Base-by-base conservation (phyloP, 2,329 filamentous ascomycete genomes). In the Talaromyces sp. region DNA sequence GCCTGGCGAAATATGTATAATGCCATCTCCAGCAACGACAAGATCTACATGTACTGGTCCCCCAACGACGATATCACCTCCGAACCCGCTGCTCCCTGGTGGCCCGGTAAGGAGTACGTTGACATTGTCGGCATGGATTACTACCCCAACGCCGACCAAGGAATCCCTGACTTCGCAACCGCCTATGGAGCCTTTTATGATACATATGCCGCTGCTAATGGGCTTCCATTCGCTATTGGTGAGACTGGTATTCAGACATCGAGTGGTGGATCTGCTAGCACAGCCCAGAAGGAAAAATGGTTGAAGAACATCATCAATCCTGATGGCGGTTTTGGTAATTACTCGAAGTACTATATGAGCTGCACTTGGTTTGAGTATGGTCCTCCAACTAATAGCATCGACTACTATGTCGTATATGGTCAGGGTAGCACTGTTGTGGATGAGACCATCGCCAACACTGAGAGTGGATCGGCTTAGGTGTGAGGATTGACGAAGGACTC, bases 311-410 rank as follows among this genome's bases (percentile, higher is more conserved):
- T 61, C 27, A 61, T 61, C 6, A 61, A 61, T 19, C 45, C 45
- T 10, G 6, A 19, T 14, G 19, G n/a, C 6, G 59, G 59, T 8
- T 22, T 61, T 39, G 47, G 59, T 6, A 22, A 39, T 52, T 61
- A 61, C 22, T 61, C 59, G 1, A 13, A 61, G 22, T 61, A 61
- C 35, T 61, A 61, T 19, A 52, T 61, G n/a, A 61, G 59, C 33
- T 47, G 39, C 45, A 61, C 59, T 39, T 61, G 59, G 59, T 61
- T 61, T 41, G 59, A 61, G 24, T 61, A 61, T n/a, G 59, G 59
- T 1, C 59, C 59, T 37, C 59, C 59, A 4, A 14, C 59, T 6
- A 61, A 61, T 16, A 16, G n/a, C 14, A 52, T 50, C 6, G 6
- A 61, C 22, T 61, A 14, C 24, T 61, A 61, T 52, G 19, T 61